These are phyloP conservation scores for Moesziomyces aphidis DNA, from an alignment of 1,284 basidiomycete species.

Conservation along the genomic window DNA sequence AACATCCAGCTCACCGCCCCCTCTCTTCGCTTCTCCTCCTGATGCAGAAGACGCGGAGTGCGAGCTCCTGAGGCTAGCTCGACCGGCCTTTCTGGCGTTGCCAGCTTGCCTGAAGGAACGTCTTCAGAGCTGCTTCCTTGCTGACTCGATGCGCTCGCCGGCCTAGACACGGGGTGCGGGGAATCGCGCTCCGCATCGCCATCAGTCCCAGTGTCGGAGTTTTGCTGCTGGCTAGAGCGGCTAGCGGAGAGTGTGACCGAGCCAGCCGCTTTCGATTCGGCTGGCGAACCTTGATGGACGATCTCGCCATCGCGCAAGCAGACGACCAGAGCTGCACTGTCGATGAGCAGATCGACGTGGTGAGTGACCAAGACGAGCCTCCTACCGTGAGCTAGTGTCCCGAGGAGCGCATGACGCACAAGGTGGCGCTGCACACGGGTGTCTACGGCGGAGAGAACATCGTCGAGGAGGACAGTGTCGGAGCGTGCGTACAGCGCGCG, in stretches of 20 bases:
- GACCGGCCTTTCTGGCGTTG: conserved; percentile 1
- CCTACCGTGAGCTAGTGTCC: conserved; percentile 69
- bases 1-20: conserved; percentile 49
- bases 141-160: background rate
- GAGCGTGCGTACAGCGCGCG: conserved; percentile 61
- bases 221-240: background rate
- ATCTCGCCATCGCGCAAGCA: conserved; percentile 51
- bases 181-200: background rate
- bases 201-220: background rate
- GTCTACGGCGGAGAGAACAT: conserved; percentile 72
- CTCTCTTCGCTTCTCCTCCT: conserved; percentile 50
- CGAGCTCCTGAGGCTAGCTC: conserved; percentile 28
- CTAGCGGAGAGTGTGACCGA: background rate
- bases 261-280: conserved; percentile 15
- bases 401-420: conserved; percentile 43
- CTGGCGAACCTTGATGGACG: conserved; percentile 25
- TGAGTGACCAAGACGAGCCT: conserved; percentile 82
- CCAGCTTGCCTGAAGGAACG: background rate
- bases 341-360: conserved; percentile 49
- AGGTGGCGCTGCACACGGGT: conserved; percentile 73
- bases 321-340: conserved; percentile 42
- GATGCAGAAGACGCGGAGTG: conserved; percentile 45
- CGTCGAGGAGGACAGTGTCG: conserved; percentile 60
- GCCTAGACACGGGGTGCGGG: background rate
- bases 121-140: background rate